Conservation (phyloP, 192 early-diverging fungal genomes). For the Lunasporangiospora selenospora region DNA sequence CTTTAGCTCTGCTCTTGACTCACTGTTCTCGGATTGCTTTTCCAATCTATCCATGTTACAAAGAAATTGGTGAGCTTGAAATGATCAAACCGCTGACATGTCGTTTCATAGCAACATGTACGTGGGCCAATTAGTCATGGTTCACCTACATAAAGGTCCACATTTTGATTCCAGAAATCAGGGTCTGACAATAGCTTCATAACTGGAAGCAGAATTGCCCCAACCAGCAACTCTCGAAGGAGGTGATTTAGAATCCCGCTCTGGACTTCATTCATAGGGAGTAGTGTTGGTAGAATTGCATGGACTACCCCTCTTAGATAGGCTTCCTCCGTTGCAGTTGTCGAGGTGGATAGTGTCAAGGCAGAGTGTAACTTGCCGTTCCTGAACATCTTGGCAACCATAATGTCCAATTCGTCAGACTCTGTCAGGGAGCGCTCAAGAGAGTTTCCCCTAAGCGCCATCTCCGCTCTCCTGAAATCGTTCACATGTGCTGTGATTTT, state of each 20-base stretch:
- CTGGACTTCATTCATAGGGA: constrained; percentile 62
- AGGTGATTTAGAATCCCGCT: constrained; percentile 67
- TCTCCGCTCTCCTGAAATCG: constrained; percentile 69
- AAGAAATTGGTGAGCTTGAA: too few species aligned
- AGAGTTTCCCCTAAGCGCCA: constrained; percentile 49
- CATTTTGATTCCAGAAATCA: constrained; percentile 86
- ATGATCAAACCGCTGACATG: too few species aligned
- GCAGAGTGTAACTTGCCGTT: constrained; percentile 66
- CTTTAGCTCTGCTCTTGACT: too few species aligned
- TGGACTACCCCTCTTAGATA: constrained; percentile 72
- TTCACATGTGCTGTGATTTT: constrained; percentile 74
- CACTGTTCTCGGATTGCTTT: constrained; percentile 62
- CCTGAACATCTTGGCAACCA: constrained; percentile 63
- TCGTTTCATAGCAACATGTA: too few species aligned
- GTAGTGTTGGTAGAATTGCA: constrained; percentile 66
- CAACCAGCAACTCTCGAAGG: constrained; percentile 77
- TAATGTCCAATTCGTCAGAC: constrained; percentile 60
- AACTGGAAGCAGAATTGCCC: constrained; percentile 72
- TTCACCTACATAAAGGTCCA: constrained; percentile 72
- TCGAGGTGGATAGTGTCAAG: constrained; percentile 53
- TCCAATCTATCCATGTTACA: constrained; percentile 49
- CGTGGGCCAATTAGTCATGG: too few species aligned
- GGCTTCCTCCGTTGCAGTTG: constrained; percentile 56
- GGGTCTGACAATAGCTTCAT: constrained; percentile 78
- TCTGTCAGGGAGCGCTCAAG: constrained; percentile 58